Percentiles rank a stretch among this genome's conserved stretches.
Conservation (phyloP, 805 yeast genomes). For the Candida morakotiae region DNA sequence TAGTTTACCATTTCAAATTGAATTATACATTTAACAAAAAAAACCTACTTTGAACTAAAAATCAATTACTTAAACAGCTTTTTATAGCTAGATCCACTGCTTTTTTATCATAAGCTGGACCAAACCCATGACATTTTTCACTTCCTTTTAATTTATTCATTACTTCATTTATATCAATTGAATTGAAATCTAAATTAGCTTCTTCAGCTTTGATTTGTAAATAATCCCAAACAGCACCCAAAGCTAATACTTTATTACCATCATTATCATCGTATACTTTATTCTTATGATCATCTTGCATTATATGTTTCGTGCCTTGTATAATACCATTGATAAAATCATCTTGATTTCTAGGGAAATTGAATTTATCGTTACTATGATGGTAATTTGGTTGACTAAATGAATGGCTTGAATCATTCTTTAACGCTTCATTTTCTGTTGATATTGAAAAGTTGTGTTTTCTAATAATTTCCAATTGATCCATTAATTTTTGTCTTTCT, state of each 20-base stretch:
- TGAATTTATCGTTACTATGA: slow-evolving; percentile 15
- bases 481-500: slow-evolving; percentile 43
- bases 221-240: slow-evolving; percentile 84
- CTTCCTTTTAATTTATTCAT: slow-evolving; percentile 59
- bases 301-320: slow-evolving; percentile 19
- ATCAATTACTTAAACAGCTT: slow-evolving; percentile 1
- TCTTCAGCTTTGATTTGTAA: slow-evolving; percentile 45
- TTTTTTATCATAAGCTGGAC: slow-evolving; percentile 58
- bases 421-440: slow-evolving; percentile 59
- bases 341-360: slow-evolving; percentile 31
- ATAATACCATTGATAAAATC: slow-evolving; percentile 31
- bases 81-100: slow-evolving; percentile 30
- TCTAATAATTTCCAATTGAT: slow-evolving; percentile 48
- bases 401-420: slow-evolving; percentile 10
- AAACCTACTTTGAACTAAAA: not conserved
- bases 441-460: slow-evolving; percentile 53
- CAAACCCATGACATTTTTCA: slow-evolving; percentile 77
- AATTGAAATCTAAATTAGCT: slow-evolving; percentile 40
- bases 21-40: not conserved
- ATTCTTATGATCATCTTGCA: slow-evolving; percentile 18
- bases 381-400: not conserved
- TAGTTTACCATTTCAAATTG: no score
- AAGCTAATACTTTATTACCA: slow-evolving; percentile 54
- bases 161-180: slow-evolving; percentile 53
- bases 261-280: slow-evolving; percentile 33